These are phyloP conservation scores for Inga oerstediana DNA, from an alignment of 306 rosid species.

Conservation along the genomic window DNA sequence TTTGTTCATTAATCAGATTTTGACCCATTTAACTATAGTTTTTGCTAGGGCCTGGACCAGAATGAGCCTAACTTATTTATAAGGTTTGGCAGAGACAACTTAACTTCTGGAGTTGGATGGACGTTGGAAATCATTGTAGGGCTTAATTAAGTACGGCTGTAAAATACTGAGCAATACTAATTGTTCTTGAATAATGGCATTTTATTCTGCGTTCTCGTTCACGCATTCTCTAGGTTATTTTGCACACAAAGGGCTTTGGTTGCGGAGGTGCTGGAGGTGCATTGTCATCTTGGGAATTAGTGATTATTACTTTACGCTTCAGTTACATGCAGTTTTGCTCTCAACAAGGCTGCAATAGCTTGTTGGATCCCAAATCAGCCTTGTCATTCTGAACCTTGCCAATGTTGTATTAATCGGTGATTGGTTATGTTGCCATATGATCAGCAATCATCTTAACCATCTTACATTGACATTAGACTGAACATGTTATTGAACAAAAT, in stretches of 20 bases:
- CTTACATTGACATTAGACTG: neutral
- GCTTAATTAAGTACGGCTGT: neutral
- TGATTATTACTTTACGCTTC: neutral
- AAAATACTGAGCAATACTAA: neutral
- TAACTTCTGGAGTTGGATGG: neutral
- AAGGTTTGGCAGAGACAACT: neutral
- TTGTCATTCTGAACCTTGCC: constrained; percentile 4
- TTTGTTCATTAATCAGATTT: neutral
- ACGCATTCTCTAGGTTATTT: neutral
- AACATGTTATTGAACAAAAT: neutral
- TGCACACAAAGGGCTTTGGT: neutral
- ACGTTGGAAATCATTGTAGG: neutral
- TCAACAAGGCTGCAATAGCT: neutral
- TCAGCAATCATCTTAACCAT: neutral
- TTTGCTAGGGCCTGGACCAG: neutral
- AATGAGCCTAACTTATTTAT: neutral
- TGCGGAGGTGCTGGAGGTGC: constrained; percentile 4
- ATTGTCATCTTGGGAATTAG: neutral
- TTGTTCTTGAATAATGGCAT: neutral
- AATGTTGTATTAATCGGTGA: constrained; percentile 3
- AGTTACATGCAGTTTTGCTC: neutral
- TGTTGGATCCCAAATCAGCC: neutral
- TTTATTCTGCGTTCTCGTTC: neutral
- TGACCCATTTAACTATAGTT: neutral
- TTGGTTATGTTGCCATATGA: neutral